Evolutionary conservation across 257 asterid species (phyloP).

Genomic region (Voacanga thouarsii): DNA sequence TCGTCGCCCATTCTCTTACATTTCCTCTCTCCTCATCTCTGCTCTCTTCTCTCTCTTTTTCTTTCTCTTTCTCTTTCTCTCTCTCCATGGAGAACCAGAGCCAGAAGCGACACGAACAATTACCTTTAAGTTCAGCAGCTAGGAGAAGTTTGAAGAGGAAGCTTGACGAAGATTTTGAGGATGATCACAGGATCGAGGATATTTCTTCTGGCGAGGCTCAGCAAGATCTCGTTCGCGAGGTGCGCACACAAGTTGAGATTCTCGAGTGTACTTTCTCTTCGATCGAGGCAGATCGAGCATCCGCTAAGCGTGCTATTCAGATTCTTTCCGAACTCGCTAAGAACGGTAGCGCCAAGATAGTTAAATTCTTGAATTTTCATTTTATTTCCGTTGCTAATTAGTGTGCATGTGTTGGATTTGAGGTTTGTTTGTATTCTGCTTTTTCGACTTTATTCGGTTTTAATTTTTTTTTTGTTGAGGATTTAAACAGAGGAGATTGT

Average conservation of each 20-base stretch:
- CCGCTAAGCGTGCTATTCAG: slow-evolving; percentile 40
- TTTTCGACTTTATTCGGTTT: slow-evolving; percentile 15
- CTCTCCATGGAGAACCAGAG: slow-evolving; percentile 65
- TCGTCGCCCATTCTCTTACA: slow-evolving; percentile 10
- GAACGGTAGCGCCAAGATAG: slow-evolving; percentile 29
- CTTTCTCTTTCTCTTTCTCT: slow-evolving; percentile 10
- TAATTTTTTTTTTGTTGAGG: slow-evolving; percentile 28
- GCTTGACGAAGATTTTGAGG: slow-evolving; percentile 54
- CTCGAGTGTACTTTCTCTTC: slow-evolving; percentile 33
- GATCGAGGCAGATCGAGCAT: slow-evolving; percentile 42
- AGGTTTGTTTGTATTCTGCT: not conserved
- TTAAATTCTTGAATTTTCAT: not conserved
- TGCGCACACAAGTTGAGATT: slow-evolving; percentile 36
- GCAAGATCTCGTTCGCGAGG: slow-evolving; percentile 54
- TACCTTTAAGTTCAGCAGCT: slow-evolving; percentile 39
- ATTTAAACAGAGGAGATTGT: slow-evolving; percentile 80
- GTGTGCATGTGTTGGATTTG: slow-evolving; percentile 1
- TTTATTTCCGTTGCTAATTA: not conserved
- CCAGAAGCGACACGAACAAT: slow-evolving; percentile 65
- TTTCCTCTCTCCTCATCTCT: not conserved
- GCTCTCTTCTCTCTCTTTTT: slow-evolving; percentile 42
- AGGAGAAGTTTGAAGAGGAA: slow-evolving; percentile 87
- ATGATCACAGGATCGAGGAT: slow-evolving; percentile 53
- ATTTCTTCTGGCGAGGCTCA: slow-evolving; percentile 42
- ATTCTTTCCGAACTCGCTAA: slow-evolving; percentile 40